Conservation (phyloP, 208 protist genomes). For the Leishmania aethiopica region DNA sequence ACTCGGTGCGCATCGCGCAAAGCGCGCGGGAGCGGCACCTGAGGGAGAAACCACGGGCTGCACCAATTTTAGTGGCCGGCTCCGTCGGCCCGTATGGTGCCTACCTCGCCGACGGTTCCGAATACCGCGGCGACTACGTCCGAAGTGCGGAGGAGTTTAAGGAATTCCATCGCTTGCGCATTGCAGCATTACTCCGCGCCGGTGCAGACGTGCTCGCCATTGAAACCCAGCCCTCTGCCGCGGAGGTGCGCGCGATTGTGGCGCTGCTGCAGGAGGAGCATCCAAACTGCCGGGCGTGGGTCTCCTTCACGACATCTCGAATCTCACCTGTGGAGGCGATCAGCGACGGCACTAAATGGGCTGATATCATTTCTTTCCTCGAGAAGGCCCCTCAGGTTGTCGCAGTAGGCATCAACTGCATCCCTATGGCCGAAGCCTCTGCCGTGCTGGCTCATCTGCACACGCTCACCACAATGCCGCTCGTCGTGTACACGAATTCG, state of each 20-base stretch:
- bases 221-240: slow-evolving; percentile 57
- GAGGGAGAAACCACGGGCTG: slow-evolving; percentile 5
- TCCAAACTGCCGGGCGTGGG: slow-evolving; percentile 39
- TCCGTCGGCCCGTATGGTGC: slow-evolving; percentile 74
- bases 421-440: slow-evolving; percentile 35
- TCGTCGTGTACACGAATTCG: slow-evolving; percentile 70
- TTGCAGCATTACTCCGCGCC: slow-evolving; percentile 42
- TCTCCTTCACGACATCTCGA: slow-evolving; percentile 48
- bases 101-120: slow-evolving; percentile 56
- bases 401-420: slow-evolving; percentile 64
- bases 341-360: slow-evolving; percentile 43
- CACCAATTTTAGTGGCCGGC: slow-evolving; percentile 53
- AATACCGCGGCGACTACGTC: slow-evolving; percentile 64
- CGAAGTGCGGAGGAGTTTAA: slow-evolving; percentile 36
- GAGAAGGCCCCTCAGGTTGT: slow-evolving; percentile 38
- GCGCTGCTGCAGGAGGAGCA: slow-evolving; percentile 56
- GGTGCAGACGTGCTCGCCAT: slow-evolving; percentile 68
- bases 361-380: slow-evolving; percentile 35
- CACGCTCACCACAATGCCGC: slow-evolving; percentile 43
- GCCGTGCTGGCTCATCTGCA: slow-evolving; percentile 30
- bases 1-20: slow-evolving; percentile 45
- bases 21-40: slow-evolving; percentile 24
- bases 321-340: slow-evolving; percentile 28
- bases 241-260: slow-evolving; percentile 54
- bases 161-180: slow-evolving; percentile 56